Evolutionary conservation across 192 early-diverging fungal genomes (phyloP).

Genomic region (Dissophora globulifera): DNA sequence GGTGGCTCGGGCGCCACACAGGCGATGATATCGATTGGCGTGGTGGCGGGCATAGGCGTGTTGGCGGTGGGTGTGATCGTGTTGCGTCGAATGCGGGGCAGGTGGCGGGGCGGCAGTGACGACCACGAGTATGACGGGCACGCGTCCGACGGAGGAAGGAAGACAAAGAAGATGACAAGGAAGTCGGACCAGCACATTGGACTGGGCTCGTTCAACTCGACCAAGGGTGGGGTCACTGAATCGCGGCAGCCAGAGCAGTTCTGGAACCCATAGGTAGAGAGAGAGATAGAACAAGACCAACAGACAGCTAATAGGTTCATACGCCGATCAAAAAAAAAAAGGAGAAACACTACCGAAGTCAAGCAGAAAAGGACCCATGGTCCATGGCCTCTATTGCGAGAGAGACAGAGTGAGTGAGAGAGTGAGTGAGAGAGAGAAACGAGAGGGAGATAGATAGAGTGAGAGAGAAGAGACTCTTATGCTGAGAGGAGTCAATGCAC

Average conservation of each 20-base stretch:
- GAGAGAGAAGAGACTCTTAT: too few relatives aligned
- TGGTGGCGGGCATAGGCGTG: neutral
- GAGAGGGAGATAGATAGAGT: too few relatives aligned
- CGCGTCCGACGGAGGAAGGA: too few relatives aligned
- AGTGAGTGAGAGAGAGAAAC: too few relatives aligned
- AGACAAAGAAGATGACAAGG: neutral
- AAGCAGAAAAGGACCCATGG: too few relatives aligned
- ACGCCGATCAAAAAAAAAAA: too few relatives aligned
- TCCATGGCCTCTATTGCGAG: too few relatives aligned
- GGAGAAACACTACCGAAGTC: too few relatives aligned
- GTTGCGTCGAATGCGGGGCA: neutral
- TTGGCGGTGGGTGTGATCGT: neutral
- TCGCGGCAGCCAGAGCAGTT: slow-evolving; percentile 24
- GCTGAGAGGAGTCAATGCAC: too few relatives aligned
- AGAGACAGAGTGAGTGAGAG: too few relatives aligned
- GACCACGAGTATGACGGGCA: neutral
- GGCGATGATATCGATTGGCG: neutral
- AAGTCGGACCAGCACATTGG: slow-evolving; percentile 13
- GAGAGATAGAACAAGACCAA: too few relatives aligned
- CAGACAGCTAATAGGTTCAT: too few relatives aligned
- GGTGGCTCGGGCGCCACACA: neutral
- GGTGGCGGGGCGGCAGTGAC: neutral
- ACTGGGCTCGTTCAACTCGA: slow-evolving; percentile 12
- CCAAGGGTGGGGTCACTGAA: neutral
- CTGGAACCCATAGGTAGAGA: slow-evolving; percentile 24